Conservation (phyloP, 352 stramenopile species). For the Elongisporangium anandrum region DNA sequence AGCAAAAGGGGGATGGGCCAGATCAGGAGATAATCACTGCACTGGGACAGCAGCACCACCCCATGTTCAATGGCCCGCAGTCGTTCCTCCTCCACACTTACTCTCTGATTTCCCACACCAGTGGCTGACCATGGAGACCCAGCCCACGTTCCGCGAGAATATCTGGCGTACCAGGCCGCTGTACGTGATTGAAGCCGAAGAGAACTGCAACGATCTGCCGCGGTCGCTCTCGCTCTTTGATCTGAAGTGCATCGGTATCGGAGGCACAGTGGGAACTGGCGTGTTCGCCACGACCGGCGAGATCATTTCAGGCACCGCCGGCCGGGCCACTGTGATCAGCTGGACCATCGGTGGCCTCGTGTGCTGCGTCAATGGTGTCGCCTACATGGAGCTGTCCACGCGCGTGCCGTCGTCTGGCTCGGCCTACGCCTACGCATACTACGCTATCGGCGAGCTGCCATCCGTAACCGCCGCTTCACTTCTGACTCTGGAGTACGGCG, state of each 20-base stretch:
- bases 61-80: too few relatives aligned
- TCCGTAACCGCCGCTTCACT: too few relatives aligned
- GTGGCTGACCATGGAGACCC: too few relatives aligned
- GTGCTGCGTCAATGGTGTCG: slow-evolving; percentile 68
- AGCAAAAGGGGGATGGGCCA: too few relatives aligned
- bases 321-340: slow-evolving; percentile 66
- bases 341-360: slow-evolving; percentile 73
- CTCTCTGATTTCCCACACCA: too few relatives aligned
- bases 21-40: too few relatives aligned
- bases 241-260: slow-evolving; percentile 84
- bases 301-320: slow-evolving; percentile 67
- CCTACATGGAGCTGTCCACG: slow-evolving; percentile 83
- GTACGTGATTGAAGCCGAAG: slow-evolving; percentile 49
- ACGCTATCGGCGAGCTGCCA: slow-evolving; percentile 86
- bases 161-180: slow-evolving; percentile 56
- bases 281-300: slow-evolving; percentile 75
- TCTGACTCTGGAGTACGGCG: too few relatives aligned
- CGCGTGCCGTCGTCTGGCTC: slow-evolving; percentile 84
- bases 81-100: too few relatives aligned
- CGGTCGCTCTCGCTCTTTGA: slow-evolving; percentile 71
- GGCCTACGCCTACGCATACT: slow-evolving; percentile 90
- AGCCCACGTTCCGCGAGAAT: too few relatives aligned
- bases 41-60: too few relatives aligned
- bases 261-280: slow-evolving; percentile 82
- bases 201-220: slow-evolving; percentile 36